phyloP scores from a whole-genome alignment of 2,329 filamentous ascomycete species.

The Ophioceras dolichostomum region DNA sequence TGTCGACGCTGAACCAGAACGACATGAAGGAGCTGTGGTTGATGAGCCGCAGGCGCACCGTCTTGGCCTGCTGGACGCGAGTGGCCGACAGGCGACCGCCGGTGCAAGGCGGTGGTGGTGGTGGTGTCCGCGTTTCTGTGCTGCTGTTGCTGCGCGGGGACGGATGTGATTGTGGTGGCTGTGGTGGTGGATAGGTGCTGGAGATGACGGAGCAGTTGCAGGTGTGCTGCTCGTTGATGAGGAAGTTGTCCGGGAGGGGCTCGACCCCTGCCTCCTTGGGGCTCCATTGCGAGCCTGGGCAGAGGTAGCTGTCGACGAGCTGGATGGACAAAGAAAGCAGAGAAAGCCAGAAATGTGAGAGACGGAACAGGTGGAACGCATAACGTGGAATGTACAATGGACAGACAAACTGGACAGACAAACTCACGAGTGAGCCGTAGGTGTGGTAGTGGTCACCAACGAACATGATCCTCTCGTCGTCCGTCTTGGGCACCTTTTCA shows the following conservation, averaged over 20 bases:
- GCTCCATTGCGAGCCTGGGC: conserved; percentile 20
- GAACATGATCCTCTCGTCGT: conserved; percentile 24
- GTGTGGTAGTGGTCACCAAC: conserved; percentile 26
- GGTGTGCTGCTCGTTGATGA: conserved; percentile 24
- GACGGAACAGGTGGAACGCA: background rate
- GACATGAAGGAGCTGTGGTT: conserved; percentile 24
- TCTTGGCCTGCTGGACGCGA: conserved; percentile 13
- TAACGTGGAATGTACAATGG: background rate
- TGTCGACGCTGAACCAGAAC: conserved; percentile 32
- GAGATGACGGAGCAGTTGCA: conserved; percentile 20
- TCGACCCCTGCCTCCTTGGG: conserved; percentile 22
- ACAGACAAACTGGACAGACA: too few relatives aligned
- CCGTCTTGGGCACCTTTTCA: conserved; percentile 15
- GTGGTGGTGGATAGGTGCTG: conserved; percentile 8
- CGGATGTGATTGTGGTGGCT: conserved; percentile 4
- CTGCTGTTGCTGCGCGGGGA: too few relatives aligned
- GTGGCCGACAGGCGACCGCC: conserved; percentile 19
- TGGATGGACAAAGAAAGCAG: conserved; percentile 4
- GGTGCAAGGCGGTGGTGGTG: too few relatives aligned
- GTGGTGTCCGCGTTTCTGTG: too few relatives aligned
- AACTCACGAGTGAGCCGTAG: conserved; percentile 18
- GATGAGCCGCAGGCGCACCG: conserved; percentile 22
- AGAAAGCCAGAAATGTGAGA: conserved; percentile 1
- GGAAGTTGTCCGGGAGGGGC: conserved; percentile 25
- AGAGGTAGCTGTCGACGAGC: conserved; percentile 18